phyloP scores from a whole-genome alignment of 148 eudicot species.

The Fagopyrum tataricum region DNA sequence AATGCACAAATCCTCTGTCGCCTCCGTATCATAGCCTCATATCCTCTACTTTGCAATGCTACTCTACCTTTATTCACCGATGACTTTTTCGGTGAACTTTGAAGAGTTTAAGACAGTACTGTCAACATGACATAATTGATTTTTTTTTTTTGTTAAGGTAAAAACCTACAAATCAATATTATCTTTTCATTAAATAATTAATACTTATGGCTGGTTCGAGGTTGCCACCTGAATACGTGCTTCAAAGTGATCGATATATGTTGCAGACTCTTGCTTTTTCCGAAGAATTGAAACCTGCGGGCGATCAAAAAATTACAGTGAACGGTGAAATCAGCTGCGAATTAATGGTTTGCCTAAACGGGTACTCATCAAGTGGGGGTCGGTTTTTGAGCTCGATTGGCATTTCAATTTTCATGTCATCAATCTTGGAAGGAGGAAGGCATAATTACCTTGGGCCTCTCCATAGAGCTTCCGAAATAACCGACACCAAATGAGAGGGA shows the following conservation, averaged over 20 bases:
- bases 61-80: no score
- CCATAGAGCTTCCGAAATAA: slow-evolving; percentile 81
- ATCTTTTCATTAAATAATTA: no score
- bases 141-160: no score
- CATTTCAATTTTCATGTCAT: neutral
- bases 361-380: no score
- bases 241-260: slow-evolving; percentile 64
- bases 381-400: no score
- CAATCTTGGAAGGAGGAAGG: neutral
- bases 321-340: neutral
- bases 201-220: neutral
- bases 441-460: slow-evolving; percentile 80
- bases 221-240: slow-evolving; percentile 47
- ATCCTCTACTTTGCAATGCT: no score
- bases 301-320: neutral
- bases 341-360: neutral
- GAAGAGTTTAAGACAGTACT: no score
- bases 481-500: slow-evolving; percentile 83
- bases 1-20: no score
- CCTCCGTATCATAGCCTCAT: no score
- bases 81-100: no score
- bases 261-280: slow-evolving; percentile 39
- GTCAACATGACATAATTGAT: no score
- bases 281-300: slow-evolving; percentile 69
- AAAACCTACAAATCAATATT: no score